Evolutionary conservation across 805 yeast species (phyloP).

Genomic region (Lachancea nothofagi): DNA sequence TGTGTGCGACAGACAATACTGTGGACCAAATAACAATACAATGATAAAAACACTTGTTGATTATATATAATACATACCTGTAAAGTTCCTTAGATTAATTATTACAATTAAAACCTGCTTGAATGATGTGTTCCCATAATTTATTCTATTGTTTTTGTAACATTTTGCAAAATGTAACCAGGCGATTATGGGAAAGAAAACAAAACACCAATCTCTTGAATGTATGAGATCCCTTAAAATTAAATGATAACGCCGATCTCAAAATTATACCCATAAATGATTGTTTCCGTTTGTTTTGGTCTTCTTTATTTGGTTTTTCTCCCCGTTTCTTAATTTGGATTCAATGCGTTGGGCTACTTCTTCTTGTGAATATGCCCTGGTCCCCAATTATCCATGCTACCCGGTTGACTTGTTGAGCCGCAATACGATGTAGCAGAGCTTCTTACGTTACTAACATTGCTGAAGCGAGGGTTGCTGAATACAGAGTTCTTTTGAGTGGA

Average conservation of each 20-base stretch:
- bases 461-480: conserved; percentile 11
- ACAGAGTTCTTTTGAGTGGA: conserved; percentile 12
- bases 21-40: too few species aligned
- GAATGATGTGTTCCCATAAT: background rate
- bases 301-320: background rate
- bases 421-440: conserved; percentile 1
- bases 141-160: background rate
- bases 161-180: too few species aligned
- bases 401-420: background rate
- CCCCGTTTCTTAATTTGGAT: background rate
- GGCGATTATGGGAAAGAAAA: background rate
- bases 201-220: background rate
- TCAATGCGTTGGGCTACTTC: background rate
- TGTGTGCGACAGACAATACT: too few species aligned
- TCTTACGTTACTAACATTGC: conserved; percentile 6
- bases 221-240: conserved; percentile 2
- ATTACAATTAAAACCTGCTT: conserved; percentile 1
- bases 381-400: background rate
- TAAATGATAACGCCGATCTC: too few species aligned
- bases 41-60: too few species aligned
- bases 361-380: background rate
- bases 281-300: too few species aligned
- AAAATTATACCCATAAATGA: too few species aligned
- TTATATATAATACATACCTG: background rate
- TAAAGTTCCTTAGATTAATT: conserved; percentile 1